Evolutionary conservation across 352 stramenopile species (phyloP), one percentile per base, ranked within the genome.

Genomic region (Phytophthora fragariae): DNA sequence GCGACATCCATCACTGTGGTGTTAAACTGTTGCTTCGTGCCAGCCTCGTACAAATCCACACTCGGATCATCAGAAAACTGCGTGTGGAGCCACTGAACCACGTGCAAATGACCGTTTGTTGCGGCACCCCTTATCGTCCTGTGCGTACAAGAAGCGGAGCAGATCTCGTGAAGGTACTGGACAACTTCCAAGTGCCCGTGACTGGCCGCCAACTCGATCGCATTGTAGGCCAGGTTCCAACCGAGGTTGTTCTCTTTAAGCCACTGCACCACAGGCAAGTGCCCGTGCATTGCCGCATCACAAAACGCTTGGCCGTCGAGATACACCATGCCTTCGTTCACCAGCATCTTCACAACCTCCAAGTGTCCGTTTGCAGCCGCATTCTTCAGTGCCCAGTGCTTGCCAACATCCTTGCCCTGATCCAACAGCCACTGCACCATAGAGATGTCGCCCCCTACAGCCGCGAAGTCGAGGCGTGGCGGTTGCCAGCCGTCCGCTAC

Each of bases 1-100:
- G 75, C 77, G 8, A 62, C 53, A 54, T 85, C 70, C 75, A 80
- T 77, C 1, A 71, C 67, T 2, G 54, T 64, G 5, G 69, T 72
- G 57, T 76, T 67, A 55, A 68, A 68, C 7, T 76, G 62, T 15
- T 72, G 57, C n/a, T 68, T 72, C 3, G 56, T 66, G 5, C 62
- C 69, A 14, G 46, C 50, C 35, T 62, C 63, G 21, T 72, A 72
- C 21, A 76, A 64, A 61, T 76, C 35, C 17, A 64, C 24, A 10
- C 44, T 49, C 7, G 49, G 33, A 14, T 76, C 10, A 15, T 64
- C 37, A 44, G 73, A 49, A 47, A 65, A 71, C 3, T 64, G 61
- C 0, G n/a, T 39, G 17, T 75, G 66, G 0, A 81, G 57, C 74
- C 74, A 81, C 54, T 57, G 47, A 10, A 81, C 47, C 10, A 76